Evolutionary conservation across 176 grass and related monocot genomes (phyloP), one percentile per base, ranked within the genome.

Genomic region (Hordeum vulgare): DNA sequence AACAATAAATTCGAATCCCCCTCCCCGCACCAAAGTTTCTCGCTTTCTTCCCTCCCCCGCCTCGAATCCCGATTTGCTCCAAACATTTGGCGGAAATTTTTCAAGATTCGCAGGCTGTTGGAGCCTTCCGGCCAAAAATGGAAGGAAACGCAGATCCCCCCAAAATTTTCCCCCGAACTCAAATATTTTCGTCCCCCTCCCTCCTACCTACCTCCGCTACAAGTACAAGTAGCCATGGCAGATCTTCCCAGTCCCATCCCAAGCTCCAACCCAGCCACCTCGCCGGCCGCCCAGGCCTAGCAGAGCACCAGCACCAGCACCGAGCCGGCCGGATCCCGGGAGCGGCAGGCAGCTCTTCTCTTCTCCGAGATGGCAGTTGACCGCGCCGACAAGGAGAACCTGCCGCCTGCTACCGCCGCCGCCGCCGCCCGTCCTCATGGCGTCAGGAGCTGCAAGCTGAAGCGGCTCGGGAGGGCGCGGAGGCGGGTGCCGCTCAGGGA

Each of bases 171-270:
- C 39, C 13, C 34, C 65, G 26, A 84, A 69, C 51, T 85, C 71
- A 71, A 89, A 89, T 76, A 54, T 40, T n/a, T 13, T 11, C 15
- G 44, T 17, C 34, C 45, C 20, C 37, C 33, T 67, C 64, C 33
- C 25, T 31, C 75, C 64, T 3, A 14, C 66, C 75, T 24, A 14
- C 66, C 75, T 24, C 1, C 9, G 63, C 33, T 76, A 85, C 87
- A 89, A 77, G 71, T 89, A 89, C 62, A 89, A 77, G 71, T 89
- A 89, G 53, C 66, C 83, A 85, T 85, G 71, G 71, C n/a, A 45
- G 33, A 72, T 63, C 24, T 9, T 14, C 21, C 35, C 66, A 41
- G 4, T 41, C 23, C 24, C 70, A 34, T 15, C 37, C 7, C 61
- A 31, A 81, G 20, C 77, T 81, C 35, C 76, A 58, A 1, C 14